Base-by-base conservation (phyloP, 768 basidiomycete species). In the Panaeolus papilionaceus region DNA sequence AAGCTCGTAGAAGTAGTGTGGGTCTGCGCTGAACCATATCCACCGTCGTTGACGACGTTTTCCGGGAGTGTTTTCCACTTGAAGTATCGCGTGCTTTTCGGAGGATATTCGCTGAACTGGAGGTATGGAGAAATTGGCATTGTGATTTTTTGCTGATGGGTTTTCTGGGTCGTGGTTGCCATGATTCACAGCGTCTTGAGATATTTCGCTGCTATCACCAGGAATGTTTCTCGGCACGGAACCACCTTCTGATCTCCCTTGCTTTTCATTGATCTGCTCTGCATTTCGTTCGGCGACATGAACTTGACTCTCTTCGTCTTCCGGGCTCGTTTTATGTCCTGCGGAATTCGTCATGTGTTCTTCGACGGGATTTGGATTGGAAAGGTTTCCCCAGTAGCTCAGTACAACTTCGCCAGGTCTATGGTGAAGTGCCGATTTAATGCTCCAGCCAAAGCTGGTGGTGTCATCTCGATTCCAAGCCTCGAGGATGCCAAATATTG, bases 401-500 rank as follows among this genome's bases (percentile, higher is more conserved):
- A 28, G 2, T 5, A 23, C 4, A 1, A 44, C 51, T 20, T 66
- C 38, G 23, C 42, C 51, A 28, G 37, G 67, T 33, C 64, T 63
- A 5, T 72, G 62, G 42, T 70, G 12, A 63, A 81, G 68, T 45
- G 71, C 76, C n/a, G 45, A 33, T 23, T 37, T 51, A 38, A 64
- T 20, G 49, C 64, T 64, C 73, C 76, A 77, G 3, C 80, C 82
- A 72, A 83, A 82, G 38, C 79, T 71, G 33, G 80, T 78, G 8
- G 74, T 70, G 62, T 82, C 81, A 20, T 79, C 82, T 20, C 83
- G 76, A 68, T 86, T 86, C 80, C 84, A 83, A 0, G 86, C 87
- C 70, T 89, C 88, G 71, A 84, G 80, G 26, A 88, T 79, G 61
- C 84, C 84, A 26, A 85, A 77, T 37, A 87, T 79, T 0, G 85